Percentiles rank a stretch among this genome's conserved stretches.
These are phyloP conservation scores for Hordeum pubiflorum DNA, from an alignment of 202 grass and related monocot genomes.

Conservation along the genomic window DNA sequence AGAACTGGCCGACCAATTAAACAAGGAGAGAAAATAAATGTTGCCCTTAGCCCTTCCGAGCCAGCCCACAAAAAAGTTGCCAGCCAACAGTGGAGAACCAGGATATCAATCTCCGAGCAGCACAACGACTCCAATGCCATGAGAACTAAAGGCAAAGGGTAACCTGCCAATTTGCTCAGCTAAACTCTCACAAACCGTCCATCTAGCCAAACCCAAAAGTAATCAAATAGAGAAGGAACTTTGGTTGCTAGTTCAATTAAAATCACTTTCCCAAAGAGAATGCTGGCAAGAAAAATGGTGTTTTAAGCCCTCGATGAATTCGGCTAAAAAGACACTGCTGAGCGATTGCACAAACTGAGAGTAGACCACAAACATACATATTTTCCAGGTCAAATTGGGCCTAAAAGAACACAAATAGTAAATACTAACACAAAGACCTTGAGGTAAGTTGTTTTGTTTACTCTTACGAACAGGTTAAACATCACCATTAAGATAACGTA, in stretches of 20 bases:
- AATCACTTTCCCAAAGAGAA: neutral
- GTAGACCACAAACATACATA: neutral
- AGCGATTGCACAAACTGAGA: neutral
- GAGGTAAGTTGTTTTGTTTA: no score
- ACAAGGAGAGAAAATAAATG: neutral
- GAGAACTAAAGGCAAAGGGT: neutral
- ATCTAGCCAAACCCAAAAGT: neutral
- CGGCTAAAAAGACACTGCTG: neutral
- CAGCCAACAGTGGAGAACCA: neutral
- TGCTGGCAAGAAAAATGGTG: neutral
- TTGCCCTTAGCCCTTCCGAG: neutral
- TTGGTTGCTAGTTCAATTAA: neutral
- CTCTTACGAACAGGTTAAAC: no score
- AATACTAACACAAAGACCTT: no score
- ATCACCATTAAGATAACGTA: no score
- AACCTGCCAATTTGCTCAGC: neutral
- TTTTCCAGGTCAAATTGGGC: neutral
- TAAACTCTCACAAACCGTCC: neutral
- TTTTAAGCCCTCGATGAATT: neutral
- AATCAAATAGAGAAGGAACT: neutral
- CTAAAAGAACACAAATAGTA: no score
- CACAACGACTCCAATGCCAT: neutral
- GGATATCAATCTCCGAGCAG: neutral
- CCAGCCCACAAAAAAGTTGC: neutral
- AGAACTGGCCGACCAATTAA: neutral